Percentiles rank a stretch among this genome's conserved stretches.
phyloP scores from a whole-genome alignment of 495 filamentous ascomycete genomes.

The Aspergillus affinis region DNA sequence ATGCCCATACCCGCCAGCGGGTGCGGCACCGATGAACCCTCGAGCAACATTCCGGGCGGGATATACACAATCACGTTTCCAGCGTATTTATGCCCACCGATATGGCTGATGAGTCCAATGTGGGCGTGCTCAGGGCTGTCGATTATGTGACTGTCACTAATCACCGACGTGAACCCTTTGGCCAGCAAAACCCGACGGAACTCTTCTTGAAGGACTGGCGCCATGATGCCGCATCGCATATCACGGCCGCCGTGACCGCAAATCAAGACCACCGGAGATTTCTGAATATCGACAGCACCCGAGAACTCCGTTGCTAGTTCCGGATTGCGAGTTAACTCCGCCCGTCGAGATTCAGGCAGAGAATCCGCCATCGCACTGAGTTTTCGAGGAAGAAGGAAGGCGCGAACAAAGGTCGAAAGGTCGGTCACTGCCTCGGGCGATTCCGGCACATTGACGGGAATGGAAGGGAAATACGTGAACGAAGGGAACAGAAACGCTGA shows the following conservation, averaged over 20 bases:
- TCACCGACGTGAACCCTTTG: constrained; percentile 29
- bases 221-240: constrained; percentile 74
- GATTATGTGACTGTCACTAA: constrained; percentile 16
- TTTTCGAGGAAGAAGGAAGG: constrained; percentile 52
- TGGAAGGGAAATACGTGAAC: constrained; percentile 73
- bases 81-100: constrained; percentile 90
- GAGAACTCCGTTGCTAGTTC: constrained; percentile 37
- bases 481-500: constrained; percentile 73
- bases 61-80: constrained; percentile 93
- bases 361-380: constrained; percentile 58
- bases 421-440: constrained; percentile 15
- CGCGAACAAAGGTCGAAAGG: constrained; percentile 38
- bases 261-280: constrained; percentile 70
- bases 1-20: constrained; percentile 77
- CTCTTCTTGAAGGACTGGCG: constrained; percentile 65
- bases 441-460: constrained; percentile 42
- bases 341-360: constrained; percentile 38
- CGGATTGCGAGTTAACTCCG: constrained; percentile 29
- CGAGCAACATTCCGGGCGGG: constrained; percentile 53
- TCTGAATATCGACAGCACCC: constrained; percentile 53
- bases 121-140: constrained; percentile 45
- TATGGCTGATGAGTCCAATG: constrained; percentile 79
- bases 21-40: constrained; percentile 26
- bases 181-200: constrained; percentile 56
- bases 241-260: constrained; percentile 84